Base-by-base conservation (phyloP, 1,284 basidiomycete genomes). In the Cryptococcus sp. region DNA sequence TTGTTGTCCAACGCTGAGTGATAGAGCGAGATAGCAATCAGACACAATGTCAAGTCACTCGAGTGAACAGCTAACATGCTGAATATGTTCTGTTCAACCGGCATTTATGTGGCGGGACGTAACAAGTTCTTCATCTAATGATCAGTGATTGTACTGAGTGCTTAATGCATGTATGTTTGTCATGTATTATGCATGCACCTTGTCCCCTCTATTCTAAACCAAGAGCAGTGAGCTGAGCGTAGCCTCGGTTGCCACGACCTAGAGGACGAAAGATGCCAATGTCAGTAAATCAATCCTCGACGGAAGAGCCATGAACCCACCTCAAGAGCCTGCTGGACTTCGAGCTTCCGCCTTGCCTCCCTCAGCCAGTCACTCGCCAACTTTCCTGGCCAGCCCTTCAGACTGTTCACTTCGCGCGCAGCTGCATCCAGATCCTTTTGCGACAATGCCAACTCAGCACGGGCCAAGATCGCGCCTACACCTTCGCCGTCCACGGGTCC, bases 401-500 rank as follows among this genome's bases (percentile, higher is more conserved):
- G 81, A 77, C 91, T 88, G 79, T 99, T 99, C 47, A 98, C 81
- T 80, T 98, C 93, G 56, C 95, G 82, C 39, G 93, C 82, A 15
- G 96, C 95, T 62, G 84, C 86, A 69, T 98, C 94, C 65, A 99
- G 81, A 73, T 98, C 91, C 82, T 95, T 93, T 80, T 93, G 89
- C 62, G 89, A 88, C 70, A 99, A 79, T 73, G 90, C 86, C 78
- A 89, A 87, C 79, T 96, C 91, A n/a, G 93, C 93, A 54, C 95
- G 82, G 3, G 93, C 87, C 43, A 99, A 77, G 49, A 92, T 86
- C 70, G 89, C 91, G 57, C 92, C 81, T 27, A 94, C 89, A 75
- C 98, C 95, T 51, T 85, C 80, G 15, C 93, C 93, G 46, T 86
- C 81, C 3, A 89, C 85, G 52, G 79, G 75, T 10, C 82, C 82